Evolutionary conservation across 306 rosid genomes (phyloP).

Genomic region (cucumber (Cucumis sativus)): Cucumber_9930_V3 NC_026661.2:2615501-2616000

Average conservation of each 20-base stretch:
- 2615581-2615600: not conserved
- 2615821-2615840: slow-evolving; percentile 61
- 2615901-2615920: slow-evolving; percentile 60
- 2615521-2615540: not conserved
- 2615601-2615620: not conserved
- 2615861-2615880: slow-evolving; percentile 67
- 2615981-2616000: slow-evolving; percentile 70
- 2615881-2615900: slow-evolving; percentile 74
- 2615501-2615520: not conserved
- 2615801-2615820: slow-evolving; percentile 54
- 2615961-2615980: slow-evolving; percentile 70
- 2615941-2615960: slow-evolving; percentile 70
- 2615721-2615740: slow-evolving; percentile 65
- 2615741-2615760: slow-evolving; percentile 40
- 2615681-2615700: slow-evolving; percentile 61
- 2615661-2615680: slow-evolving; percentile 31
- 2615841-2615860: slow-evolving; percentile 75
- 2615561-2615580: not conserved
- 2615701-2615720: slow-evolving; percentile 68
- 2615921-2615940: slow-evolving; percentile 90
- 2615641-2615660: not conserved
- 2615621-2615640: not conserved
- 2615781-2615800: slow-evolving; percentile 41
- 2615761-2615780: slow-evolving; percentile 60
- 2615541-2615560: not conserved